These are phyloP conservation scores for Nidula microcarpa DNA, from an alignment of 768 basidiomycete species.

Conservation along the genomic window DNA sequence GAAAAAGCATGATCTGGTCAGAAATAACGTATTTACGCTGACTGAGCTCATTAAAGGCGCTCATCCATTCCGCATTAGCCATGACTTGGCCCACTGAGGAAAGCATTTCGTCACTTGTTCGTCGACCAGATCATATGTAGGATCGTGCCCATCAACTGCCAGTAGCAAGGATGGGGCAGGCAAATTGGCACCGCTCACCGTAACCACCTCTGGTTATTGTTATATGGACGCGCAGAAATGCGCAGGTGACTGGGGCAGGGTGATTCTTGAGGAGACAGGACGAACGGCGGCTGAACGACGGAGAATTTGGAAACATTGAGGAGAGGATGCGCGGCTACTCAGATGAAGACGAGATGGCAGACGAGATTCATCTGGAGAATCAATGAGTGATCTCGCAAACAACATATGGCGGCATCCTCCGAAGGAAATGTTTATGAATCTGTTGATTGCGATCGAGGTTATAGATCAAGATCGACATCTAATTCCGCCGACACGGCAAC, in stretches of 20 bases:
- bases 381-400: not conserved
- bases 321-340: not conserved
- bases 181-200: too few species aligned
- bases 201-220: too few species aligned
- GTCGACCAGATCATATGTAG: too few species aligned
- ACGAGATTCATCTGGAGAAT: not conserved
- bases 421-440: not conserved
- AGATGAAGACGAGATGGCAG: not conserved
- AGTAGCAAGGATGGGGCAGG: too few species aligned
- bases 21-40: not conserved
- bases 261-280: not conserved
- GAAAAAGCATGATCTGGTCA: not conserved
- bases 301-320: not conserved
- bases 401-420: not conserved
- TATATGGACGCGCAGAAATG: too few species aligned
- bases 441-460: constrained; percentile 7
- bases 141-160: too few species aligned
- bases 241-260: too few species aligned
- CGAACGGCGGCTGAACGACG: not conserved
- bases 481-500: constrained; percentile 45
- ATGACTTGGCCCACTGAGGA: not conserved
- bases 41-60: not conserved
- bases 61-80: not conserved
- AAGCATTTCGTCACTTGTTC: not conserved
- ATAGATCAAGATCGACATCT: constrained; percentile 27